Percentiles rank a stretch among this genome's conserved stretches.
phyloP scores from a whole-genome alignment of 2,329 filamentous ascomycete genomes.

The Sphaerulina musiva region DNA sequence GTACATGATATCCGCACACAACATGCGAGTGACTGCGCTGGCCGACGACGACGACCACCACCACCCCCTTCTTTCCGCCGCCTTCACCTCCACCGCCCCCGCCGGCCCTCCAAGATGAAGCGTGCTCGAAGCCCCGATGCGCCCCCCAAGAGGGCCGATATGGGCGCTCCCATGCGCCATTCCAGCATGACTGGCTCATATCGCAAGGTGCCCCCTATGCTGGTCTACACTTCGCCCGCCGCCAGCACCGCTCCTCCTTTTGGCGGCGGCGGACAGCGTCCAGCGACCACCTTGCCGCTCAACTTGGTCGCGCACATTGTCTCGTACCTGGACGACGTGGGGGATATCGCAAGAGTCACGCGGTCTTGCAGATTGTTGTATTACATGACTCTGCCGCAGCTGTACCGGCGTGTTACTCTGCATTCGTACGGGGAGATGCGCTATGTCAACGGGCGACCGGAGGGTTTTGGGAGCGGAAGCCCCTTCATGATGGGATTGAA shows the following conservation, averaged over 20 bases:
- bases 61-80: neutral
- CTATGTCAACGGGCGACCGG: slow-evolving; percentile 51
- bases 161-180: neutral
- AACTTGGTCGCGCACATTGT: slow-evolving; percentile 55
- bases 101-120: slow-evolving; percentile 1
- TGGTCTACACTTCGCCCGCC: slow-evolving; percentile 28
- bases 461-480: slow-evolving; percentile 56
- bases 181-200: neutral
- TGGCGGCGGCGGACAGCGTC: slow-evolving; percentile 8
- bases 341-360: slow-evolving; percentile 54
- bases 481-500: slow-evolving; percentile 59
- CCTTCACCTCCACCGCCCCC: neutral
- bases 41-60: neutral
- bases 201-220: slow-evolving; percentile 23
- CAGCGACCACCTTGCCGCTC: slow-evolving; percentile 43
- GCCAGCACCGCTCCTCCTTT: slow-evolving; percentile 4
- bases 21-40: neutral
- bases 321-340: slow-evolving; percentile 51
- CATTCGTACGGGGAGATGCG: slow-evolving; percentile 54
- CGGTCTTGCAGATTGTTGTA: slow-evolving; percentile 56
- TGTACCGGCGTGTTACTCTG: slow-evolving; percentile 52
- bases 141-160: slow-evolving; percentile 1
- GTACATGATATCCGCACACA: neutral
- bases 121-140: slow-evolving; percentile 2
- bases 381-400: slow-evolving; percentile 57